These are phyloP conservation scores for Capronia coronata DNA, from an alignment of 2,329 filamentous ascomycete species.

Conservation along the genomic window DNA sequence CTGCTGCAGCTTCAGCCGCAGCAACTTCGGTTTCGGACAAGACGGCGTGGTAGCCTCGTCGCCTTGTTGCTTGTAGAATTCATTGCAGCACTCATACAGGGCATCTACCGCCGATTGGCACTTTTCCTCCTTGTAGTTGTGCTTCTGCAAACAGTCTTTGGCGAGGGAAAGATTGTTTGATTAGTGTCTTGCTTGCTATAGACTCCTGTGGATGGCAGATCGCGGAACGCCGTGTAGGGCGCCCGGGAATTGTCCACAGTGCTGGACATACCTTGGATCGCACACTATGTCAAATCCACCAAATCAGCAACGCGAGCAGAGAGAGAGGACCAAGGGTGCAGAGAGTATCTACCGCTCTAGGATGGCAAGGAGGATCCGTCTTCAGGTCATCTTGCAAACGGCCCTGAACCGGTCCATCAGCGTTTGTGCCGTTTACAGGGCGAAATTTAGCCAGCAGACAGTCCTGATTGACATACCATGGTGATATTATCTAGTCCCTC, in stretches of 20 bases:
- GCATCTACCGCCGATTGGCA: constrained; percentile 74
- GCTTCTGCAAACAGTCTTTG: constrained; percentile 74
- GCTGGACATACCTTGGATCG: constrained; percentile 66
- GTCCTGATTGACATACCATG: neutral
- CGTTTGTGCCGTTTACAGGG: neutral
- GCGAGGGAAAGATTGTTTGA: neutral
- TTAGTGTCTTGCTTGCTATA: neutral
- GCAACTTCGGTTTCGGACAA: constrained; percentile 74
- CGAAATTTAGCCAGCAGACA: too few relatives aligned
- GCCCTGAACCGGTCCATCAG: constrained; percentile 9
- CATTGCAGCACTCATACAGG: constrained; percentile 86
- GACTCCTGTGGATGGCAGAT: too few relatives aligned
- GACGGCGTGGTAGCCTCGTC: constrained; percentile 69
- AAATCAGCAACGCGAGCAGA: neutral
- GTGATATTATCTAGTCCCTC: neutral
- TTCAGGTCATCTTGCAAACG: constrained; percentile 62
- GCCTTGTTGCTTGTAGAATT: constrained; percentile 75
- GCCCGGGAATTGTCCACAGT: constrained; percentile 2
- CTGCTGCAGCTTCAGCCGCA: constrained; percentile 82
- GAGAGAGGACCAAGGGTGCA: neutral
- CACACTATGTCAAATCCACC: constrained; percentile 55
- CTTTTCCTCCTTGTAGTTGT: constrained; percentile 76
- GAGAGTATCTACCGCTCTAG: constrained; percentile 58
- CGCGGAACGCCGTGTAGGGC: too few relatives aligned
- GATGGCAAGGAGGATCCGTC: constrained; percentile 74